Conservation (phyloP, 371 early-diverging fungal species). For the Amoeboradix gromovi region DNA sequence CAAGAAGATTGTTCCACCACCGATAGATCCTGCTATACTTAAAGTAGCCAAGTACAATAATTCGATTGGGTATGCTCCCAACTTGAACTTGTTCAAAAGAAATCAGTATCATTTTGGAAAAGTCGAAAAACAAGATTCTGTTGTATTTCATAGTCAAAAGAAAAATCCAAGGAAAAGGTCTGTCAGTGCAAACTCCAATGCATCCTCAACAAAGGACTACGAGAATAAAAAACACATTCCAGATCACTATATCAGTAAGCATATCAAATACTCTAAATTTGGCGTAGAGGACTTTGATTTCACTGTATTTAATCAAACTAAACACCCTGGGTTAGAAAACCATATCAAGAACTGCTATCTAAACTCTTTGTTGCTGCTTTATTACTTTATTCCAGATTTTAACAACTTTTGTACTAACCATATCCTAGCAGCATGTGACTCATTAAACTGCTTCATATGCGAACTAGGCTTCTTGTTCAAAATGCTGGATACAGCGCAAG, state of each 20-base stretch:
- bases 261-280: conserved; percentile 50
- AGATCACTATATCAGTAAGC: conserved; percentile 35
- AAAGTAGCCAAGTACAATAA: conserved; percentile 50
- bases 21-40: conserved; percentile 37
- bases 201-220: conserved; percentile 2
- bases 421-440: conserved; percentile 29
- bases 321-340: conserved; percentile 58
- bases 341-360: conserved; percentile 59
- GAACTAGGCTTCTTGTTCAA: conserved; percentile 67
- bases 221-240: conserved; percentile 15
- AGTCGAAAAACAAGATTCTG: not conserved
- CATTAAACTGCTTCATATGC: conserved; percentile 49
- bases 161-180: not conserved
- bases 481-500: conserved; percentile 58
- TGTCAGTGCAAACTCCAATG: not conserved
- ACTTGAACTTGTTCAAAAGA: conserved; percentile 5
- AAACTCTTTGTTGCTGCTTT: conserved; percentile 56
- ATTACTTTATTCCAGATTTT: conserved; percentile 33
- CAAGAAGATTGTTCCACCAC: too few species aligned
- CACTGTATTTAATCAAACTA: conserved; percentile 43
- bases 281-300: conserved; percentile 92
- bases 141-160: not conserved
- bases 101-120: not conserved
- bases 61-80: conserved; percentile 67
- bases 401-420: conserved; percentile 38